These are phyloP conservation scores for Xylona heveae DNA, from an alignment of 495 filamentous ascomycete genomes.

Conservation along the genomic window DNA sequence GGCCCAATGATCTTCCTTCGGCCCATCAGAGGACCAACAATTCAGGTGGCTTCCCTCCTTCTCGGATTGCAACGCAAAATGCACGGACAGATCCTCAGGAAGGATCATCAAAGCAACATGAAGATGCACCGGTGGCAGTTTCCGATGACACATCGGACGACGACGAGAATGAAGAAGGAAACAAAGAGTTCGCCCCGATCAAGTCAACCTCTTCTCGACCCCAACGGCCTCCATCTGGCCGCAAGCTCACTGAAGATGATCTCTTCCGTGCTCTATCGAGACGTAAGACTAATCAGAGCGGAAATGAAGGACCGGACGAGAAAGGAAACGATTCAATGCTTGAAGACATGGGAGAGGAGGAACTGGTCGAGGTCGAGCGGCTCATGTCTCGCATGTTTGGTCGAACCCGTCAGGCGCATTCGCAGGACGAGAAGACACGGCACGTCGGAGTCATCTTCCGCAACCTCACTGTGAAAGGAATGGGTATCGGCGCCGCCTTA, in stretches of 20 bases:
- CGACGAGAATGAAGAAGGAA: too few relatives aligned
- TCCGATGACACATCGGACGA: too few relatives aligned
- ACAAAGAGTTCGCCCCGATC: too few relatives aligned
- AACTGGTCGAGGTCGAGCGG: slow-evolving; percentile 33
- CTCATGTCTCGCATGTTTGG: slow-evolving; percentile 47
- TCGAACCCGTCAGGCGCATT: slow-evolving; percentile 31
- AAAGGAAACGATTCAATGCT: slow-evolving; percentile 7
- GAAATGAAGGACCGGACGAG: slow-evolving; percentile 5
- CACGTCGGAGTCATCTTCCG: slow-evolving; percentile 18
- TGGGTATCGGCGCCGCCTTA: slow-evolving; percentile 42
- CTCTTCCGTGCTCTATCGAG: slow-evolving; percentile 27
- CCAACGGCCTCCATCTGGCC: too few relatives aligned
- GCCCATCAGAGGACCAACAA: too few relatives aligned
- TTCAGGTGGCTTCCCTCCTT: too few relatives aligned
- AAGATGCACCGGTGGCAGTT: too few relatives aligned
- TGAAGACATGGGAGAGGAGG: slow-evolving; percentile 22
- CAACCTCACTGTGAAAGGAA: slow-evolving; percentile 38
- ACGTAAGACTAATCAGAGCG: slow-evolving; percentile 17
- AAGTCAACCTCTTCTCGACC: too few relatives aligned
- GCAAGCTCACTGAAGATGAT: slow-evolving; percentile 33
- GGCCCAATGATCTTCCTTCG: too few relatives aligned
- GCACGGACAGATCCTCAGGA: too few relatives aligned
- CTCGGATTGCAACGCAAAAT: too few relatives aligned
- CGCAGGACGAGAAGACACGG: slow-evolving; percentile 39
- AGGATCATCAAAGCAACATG: too few relatives aligned